A percentile compares a stretch with the other conserved stretches of the same genome.
Evolutionary conservation across 331 rosid species (phyloP).

Genomic region (Phaseolus coccineus): DNA sequence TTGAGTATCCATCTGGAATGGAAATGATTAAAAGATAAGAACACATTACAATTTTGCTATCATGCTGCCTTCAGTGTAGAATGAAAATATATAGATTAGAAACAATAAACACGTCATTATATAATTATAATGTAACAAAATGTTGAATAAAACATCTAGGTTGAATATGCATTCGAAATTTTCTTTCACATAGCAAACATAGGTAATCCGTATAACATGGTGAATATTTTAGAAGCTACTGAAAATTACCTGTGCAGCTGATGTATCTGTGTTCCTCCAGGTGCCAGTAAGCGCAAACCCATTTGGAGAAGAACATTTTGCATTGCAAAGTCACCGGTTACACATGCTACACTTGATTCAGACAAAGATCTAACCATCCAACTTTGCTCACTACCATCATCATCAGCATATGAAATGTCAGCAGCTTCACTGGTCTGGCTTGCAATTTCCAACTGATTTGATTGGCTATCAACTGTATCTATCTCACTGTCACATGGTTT

Average conservation of each 20-base stretch:
- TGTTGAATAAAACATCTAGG: slow-evolving; percentile 7
- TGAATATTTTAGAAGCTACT: slow-evolving; percentile 24
- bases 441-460: slow-evolving; percentile 58
- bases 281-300: slow-evolving; percentile 92
- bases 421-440: slow-evolving; percentile 67
- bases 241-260: slow-evolving; percentile 77
- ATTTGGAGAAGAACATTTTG: slow-evolving; percentile 96
- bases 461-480: slow-evolving; percentile 45
- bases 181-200: slow-evolving; percentile 10
- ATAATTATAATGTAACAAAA: background rate
- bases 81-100: background rate
- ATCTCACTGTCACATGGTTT: slow-evolving; percentile 45
- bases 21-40: slow-evolving; percentile 38
- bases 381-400: slow-evolving; percentile 80
- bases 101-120: background rate
- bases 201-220: background rate
- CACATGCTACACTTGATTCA: slow-evolving; percentile 88
- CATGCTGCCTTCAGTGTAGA: background rate
- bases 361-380: slow-evolving; percentile 91
- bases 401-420: slow-evolving; percentile 66
- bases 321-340: slow-evolving; percentile 94
- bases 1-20: slow-evolving; percentile 86
- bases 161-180: background rate
- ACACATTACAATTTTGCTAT: slow-evolving; percentile 9
- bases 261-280: slow-evolving; percentile 90